Evolutionary conservation across 1,284 basidiomycete species (phyloP), one percentile per base, ranked within the genome.

Genomic region (Trichosporon coremiiforme): DNA sequence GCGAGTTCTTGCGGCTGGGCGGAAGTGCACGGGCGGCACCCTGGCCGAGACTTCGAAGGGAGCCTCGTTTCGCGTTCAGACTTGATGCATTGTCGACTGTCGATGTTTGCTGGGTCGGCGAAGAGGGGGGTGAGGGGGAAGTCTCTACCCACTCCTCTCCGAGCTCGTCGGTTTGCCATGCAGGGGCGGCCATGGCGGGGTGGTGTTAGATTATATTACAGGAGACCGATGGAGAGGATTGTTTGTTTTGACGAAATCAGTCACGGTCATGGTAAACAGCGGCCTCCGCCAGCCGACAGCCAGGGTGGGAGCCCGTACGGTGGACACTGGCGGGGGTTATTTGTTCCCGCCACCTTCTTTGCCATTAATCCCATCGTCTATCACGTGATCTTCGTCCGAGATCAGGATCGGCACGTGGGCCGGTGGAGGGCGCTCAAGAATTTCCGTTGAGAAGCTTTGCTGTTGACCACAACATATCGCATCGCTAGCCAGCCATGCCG

Each of bases 81-180:
- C 45, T 36, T 60, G 50, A 35, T 41, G 45, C 36, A 64, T 33
- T 35, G 31, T 63, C 4, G 47, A 89, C 87, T 33, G 68, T 20
- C 57, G 65, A 29, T 13, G 17, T n/a, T 85, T 83, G 36, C 89
- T 90, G 74, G 90, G 85, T 17, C 15, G 57, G 64, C 88, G 90
- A 70, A 89, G 84, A 69, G 87, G 90, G 81, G 85, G 84, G 68
- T 82, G 86, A 76, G 68, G 81, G 72, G 25, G 81, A 76, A 65
- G 77, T 70, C 64, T 91, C 90, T 68, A 90, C 85, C 90, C 91
- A 92, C 85, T 91, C 91, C 75, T 92, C 90, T 69, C 87, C 87
- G 4, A 92, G 86, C 78, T 91, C 91, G 66, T 90, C 89, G 1
- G 90, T 92, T 78, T 90, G 89, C 90, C 91, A 92, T 70, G 86